A percentile compares a stretch with the other conserved stretches of the same genome.
Evolutionary conservation across 495 filamentous ascomycete species (phyloP).

Genomic region (Daldinia grandis): DNA sequence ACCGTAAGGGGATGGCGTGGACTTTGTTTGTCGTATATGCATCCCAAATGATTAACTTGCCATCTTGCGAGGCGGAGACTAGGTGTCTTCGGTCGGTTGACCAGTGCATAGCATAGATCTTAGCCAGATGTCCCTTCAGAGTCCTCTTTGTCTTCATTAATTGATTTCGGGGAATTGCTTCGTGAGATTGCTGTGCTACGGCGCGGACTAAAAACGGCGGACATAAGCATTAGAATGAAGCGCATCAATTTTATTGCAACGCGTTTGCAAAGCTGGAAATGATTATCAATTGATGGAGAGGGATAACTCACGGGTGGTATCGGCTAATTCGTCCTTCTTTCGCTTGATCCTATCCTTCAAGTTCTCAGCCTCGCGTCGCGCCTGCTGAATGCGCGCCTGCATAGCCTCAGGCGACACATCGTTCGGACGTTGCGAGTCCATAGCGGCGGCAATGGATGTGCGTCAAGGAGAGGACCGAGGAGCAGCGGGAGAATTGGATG

Average conservation of each 20-base stretch:
- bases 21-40: conserved; percentile 99
- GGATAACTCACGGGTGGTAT: conserved; percentile 85
- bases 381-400: conserved; percentile 87
- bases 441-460: conserved; percentile 45
- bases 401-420: conserved; percentile 69
- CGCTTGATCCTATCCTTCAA: conserved; percentile 99
- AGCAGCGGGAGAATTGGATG: conserved; percentile 40
- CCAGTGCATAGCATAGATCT: conserved; percentile 99
- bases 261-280: not conserved
- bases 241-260: not conserved
- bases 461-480: conserved; percentile 38
- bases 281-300: conserved; percentile 12
- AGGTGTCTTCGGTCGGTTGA: conserved; percentile 98
- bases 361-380: conserved; percentile 95
- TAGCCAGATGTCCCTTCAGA: conserved; percentile 95
- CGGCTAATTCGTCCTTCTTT: conserved; percentile 99
- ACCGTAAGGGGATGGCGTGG: conserved; percentile 97
- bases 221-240: not conserved
- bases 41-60: conserved; percentile 99
- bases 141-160: conserved; percentile 94
- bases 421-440: conserved; percentile 62
- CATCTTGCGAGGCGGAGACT: conserved; percentile 97
- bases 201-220: conserved; percentile 73
- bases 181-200: conserved; percentile 88
- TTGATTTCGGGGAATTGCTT: conserved; percentile 85